Base-by-base conservation (phyloP, 495 filamentous ascomycete genomes). In the Pyronema omphalodes region DNA sequence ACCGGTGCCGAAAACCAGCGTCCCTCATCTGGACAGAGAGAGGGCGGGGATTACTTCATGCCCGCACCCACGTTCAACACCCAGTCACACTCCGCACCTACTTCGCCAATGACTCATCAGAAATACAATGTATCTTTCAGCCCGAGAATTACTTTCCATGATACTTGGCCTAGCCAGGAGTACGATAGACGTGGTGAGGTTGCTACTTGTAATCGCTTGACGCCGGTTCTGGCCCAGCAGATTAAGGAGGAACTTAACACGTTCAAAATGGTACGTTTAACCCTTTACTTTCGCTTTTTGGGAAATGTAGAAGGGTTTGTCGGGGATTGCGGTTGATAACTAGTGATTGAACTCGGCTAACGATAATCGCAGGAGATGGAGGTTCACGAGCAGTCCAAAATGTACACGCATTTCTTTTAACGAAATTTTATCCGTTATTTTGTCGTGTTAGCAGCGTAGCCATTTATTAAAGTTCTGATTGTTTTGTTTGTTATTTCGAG, bases 211-310 rank as follows among this genome's bases (percentile, higher is more conserved):
- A 99, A 99, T 66, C 84, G 88, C 54, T 70, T 99, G 56, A 99
- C 91, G 41, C 91, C 91, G 14, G 85, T 96, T 75, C 78, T 98
- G 57, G 91, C 91, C 36, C 91, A 99, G 66, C 91, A 99, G 67
- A 99, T 99, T 71, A 96, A 96, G 71, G 91, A 99, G 70, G 91
- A 99, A 70, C 74, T 99, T 60, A 99, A 99, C 71, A 89, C 81
- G 58, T 99, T 96, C 74, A 99, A 98, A 66, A 96, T 99, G 91
- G 91, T 94, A 67, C 56, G 82, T 72, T 14, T 37, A 14, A 14
- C 3, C 37, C 23, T n/a, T 37, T 53, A 45, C n/a, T 18, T 15
- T 35, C 7, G 17, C 33, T 29, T 5, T 29, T 2, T 29, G 23
- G 1, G 23, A 29, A 29, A 1, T 5, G 2, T 29, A 29, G 23